Evolutionary conservation across 768 basidiomycete genomes (phyloP), one percentile per base, ranked within the genome.

Genomic region (Pisolithus sp.): DNA sequence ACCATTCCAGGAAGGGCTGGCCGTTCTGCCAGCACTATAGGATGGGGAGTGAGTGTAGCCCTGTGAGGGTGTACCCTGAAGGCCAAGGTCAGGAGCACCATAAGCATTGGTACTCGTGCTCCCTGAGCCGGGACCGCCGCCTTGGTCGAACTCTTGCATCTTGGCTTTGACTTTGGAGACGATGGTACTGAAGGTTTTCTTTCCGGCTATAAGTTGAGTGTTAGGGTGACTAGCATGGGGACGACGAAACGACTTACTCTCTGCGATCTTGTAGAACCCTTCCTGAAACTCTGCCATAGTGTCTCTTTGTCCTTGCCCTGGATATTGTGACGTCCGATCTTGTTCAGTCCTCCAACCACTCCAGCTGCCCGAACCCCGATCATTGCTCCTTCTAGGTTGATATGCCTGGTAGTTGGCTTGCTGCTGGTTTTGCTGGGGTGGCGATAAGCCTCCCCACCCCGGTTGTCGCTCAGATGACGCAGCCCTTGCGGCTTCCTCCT

Each of bases 81-180:
- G 49, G 23, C 7, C 21, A 3, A 34, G 57, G 56, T 7, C 43
- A 45, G 13, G 26, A 15, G 43, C 31, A 36, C 8, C n/a, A 34
- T 31, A 31, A n/a, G n/a, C 46, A 47, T 9, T 36, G 31, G n/a
- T 34, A 17, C 46, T 36, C 15, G n/a, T 18, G 28, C 31, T 47
- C 18, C 18, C 49, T 9, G 56, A 44, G 23, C 60, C 53, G 7
- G 55, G 50, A 49, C 57, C 38, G 24, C 65, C 59, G 15, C 63
- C 62, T 59, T 82, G 80, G 37, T 91, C 89, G 54, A 81, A 82
- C 59, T 91, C 90, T 60, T 86, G 84, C 53, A 91, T 81, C 76
- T 91, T 92, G 5, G 87, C 82, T 62, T 82, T 90, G 44, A 90
- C 86, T 64, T 86, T 91, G 31, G 80, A 81, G 38, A 91, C 74